Evolutionary conservation across 345 rosid species (phyloP).

Genomic region (Eucalyptus cloeziana): DNA sequence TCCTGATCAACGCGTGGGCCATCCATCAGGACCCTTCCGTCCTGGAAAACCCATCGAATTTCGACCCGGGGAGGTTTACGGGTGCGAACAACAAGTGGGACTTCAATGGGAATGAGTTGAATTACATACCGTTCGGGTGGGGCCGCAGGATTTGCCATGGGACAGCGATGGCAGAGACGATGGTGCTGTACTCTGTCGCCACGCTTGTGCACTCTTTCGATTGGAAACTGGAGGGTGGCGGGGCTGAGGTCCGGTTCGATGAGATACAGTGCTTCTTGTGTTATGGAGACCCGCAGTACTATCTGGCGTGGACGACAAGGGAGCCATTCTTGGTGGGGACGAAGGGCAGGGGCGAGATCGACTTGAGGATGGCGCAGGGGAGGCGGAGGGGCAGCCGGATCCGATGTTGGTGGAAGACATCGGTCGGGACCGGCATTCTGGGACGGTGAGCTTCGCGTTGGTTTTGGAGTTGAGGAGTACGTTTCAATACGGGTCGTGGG

Average conservation of each 20-base stretch:
- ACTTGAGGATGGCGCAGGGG: neutral
- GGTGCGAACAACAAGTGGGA: slow-evolving; percentile 12
- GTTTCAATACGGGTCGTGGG: neutral
- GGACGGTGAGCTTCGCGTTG: neutral
- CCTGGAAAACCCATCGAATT: slow-evolving; percentile 12
- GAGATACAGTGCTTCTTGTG: neutral
- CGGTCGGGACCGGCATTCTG: neutral
- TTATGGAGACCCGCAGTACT: neutral
- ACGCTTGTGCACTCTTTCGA: slow-evolving; percentile 49
- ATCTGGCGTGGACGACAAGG: neutral
- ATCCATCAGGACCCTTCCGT: slow-evolving; percentile 16
- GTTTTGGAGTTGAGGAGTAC: neutral
- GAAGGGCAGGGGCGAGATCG: neutral
- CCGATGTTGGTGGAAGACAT: neutral
- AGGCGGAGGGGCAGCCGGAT: neutral
- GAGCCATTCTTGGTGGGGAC: neutral
- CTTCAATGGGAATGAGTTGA: slow-evolving; percentile 30
- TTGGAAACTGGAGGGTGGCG: slow-evolving; percentile 26
- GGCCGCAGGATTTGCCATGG: slow-evolving; percentile 64
- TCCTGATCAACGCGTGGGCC: slow-evolving; percentile 11
- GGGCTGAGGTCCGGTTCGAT: neutral
- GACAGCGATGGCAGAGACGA: slow-evolving; percentile 47
- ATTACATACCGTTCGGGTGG: slow-evolving; percentile 52
- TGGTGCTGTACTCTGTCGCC: slow-evolving; percentile 38
- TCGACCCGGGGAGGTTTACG: slow-evolving; percentile 11